phyloP scores from a whole-genome alignment of 768 basidiomycete genomes.

The Russula lepida region DNA sequence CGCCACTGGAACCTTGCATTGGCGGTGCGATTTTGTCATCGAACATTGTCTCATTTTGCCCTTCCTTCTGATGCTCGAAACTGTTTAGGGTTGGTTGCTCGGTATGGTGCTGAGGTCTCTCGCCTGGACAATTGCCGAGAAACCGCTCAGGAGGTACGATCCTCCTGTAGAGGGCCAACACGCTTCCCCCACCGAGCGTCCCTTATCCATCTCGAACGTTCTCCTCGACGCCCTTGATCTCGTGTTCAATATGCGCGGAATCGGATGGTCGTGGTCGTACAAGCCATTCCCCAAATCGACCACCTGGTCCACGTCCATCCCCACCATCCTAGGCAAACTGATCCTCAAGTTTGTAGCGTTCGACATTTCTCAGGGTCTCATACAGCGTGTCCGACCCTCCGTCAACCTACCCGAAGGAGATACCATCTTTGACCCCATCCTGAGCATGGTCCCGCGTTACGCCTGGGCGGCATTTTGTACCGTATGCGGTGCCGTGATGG shows the following conservation, averaged over 20 bases:
- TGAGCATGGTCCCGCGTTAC: neutral
- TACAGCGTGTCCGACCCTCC: constrained; percentile 2
- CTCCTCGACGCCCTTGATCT: constrained; percentile 16
- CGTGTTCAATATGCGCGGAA: constrained; percentile 11
- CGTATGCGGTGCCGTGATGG: constrained; percentile 9
- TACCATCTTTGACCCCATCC: constrained; percentile 10
- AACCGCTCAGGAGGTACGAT: constrained; percentile 3
- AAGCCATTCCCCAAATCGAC: neutral
- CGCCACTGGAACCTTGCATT: neutral
- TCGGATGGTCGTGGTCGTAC: constrained; percentile 19
- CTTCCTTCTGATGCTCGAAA: too few species aligned
- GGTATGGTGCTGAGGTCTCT: neutral
- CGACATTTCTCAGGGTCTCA: neutral
- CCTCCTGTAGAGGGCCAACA: neutral
- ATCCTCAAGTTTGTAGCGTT: neutral
- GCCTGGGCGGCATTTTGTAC: neutral
- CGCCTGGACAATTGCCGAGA: constrained; percentile 6
- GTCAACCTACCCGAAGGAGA: neutral
- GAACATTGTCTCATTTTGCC: too few species aligned
- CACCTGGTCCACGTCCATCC: neutral
- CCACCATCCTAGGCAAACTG: neutral
- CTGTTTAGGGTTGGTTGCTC: too few species aligned
- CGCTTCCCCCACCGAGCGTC: neutral
- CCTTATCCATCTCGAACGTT: neutral
- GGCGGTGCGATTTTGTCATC: constrained; percentile 2